Evolutionary conservation across 176 grass and related monocot genomes (phyloP).

Genomic region (Musa acuminata): DNA sequence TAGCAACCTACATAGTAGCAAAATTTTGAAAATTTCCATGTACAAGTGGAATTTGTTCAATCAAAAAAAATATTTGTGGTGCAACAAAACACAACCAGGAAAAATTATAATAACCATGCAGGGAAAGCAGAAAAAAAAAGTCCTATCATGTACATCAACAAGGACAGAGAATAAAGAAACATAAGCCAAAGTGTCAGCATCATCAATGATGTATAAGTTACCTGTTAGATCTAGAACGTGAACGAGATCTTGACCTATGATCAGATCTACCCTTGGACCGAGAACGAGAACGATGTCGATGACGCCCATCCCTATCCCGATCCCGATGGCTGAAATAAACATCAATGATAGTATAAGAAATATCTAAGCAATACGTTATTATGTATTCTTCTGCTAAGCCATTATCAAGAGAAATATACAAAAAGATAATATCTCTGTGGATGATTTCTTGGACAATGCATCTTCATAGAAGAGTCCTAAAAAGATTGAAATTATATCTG

Average conservation of each 20-base stretch:
- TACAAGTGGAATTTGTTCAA: too few relatives aligned
- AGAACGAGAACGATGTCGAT: slow-evolving; percentile 54
- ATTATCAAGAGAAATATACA: not conserved
- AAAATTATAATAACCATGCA: not conserved
- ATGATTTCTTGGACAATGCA: not conserved
- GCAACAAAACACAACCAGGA: too few relatives aligned
- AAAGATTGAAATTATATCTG: not conserved
- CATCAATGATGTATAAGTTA: slow-evolving; percentile 2
- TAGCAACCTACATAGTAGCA: too few relatives aligned
- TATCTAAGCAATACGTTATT: not conserved
- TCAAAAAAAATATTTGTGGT: too few relatives aligned
- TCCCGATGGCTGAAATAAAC: slow-evolving; percentile 49
- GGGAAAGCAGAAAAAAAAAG: not conserved
- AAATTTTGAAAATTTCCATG: too few relatives aligned
- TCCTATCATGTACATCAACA: too few relatives aligned
- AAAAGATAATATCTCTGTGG: not conserved
- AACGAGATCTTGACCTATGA: slow-evolving; percentile 63
- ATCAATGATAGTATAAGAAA: slow-evolving; percentile 3
- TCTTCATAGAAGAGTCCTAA: not conserved
- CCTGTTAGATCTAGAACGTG: slow-evolving; percentile 62
- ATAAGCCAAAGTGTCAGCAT: not conserved
- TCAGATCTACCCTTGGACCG: slow-evolving; percentile 52
- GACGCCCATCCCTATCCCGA: slow-evolving; percentile 39
- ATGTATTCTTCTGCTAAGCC: too few relatives aligned
- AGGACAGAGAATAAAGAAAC: too few relatives aligned